phyloP scores from a whole-genome alignment of 2,329 filamentous ascomycete genomes.

The Fonsecaea pedrosoi region DNA sequence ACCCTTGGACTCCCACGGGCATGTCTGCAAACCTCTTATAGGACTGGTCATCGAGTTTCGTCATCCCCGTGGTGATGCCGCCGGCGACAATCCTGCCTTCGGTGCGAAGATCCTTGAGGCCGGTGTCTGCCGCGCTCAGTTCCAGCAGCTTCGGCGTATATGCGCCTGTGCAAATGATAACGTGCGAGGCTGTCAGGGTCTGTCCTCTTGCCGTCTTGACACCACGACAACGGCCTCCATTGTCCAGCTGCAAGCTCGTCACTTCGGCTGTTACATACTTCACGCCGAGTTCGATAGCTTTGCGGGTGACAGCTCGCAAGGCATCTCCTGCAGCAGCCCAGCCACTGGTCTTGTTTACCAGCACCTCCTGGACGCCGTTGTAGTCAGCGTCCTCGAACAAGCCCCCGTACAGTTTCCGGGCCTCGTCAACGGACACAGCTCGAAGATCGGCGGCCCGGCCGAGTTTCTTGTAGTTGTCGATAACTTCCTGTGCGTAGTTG shows the following conservation, averaged over 20 bases:
- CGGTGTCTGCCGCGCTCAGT: constrained; percentile 52
- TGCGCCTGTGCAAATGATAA: constrained; percentile 44
- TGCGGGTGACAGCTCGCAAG: constrained; percentile 61
- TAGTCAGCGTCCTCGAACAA: constrained; percentile 68
- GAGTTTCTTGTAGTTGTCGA: constrained; percentile 59
- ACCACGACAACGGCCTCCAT: constrained; percentile 49
- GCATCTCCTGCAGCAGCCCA: constrained; percentile 69
- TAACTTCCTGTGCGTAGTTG: constrained; percentile 57
- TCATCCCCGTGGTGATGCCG: constrained; percentile 57
- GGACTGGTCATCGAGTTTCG: constrained; percentile 50
- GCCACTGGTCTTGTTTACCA: constrained; percentile 66
- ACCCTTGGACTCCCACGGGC: constrained; percentile 56
- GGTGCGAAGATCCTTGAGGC: constrained; percentile 54
- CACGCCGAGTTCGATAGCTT: constrained; percentile 62
- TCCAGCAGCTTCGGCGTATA: constrained; percentile 49
- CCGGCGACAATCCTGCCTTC: constrained; percentile 57
- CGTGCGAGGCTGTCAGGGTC: constrained; percentile 41
- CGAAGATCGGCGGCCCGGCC: constrained; percentile 55
- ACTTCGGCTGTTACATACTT: constrained; percentile 64
- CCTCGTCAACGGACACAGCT: constrained; percentile 59
- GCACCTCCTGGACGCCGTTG: constrained; percentile 63
- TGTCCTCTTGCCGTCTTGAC: constrained; percentile 41
- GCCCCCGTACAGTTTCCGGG: constrained; percentile 62
- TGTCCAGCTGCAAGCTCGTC: constrained; percentile 56
- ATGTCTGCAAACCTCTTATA: constrained; percentile 49